Conservation (phyloP, 495 filamentous ascomycete genomes). For the Apiosordaria backusii region DNA sequence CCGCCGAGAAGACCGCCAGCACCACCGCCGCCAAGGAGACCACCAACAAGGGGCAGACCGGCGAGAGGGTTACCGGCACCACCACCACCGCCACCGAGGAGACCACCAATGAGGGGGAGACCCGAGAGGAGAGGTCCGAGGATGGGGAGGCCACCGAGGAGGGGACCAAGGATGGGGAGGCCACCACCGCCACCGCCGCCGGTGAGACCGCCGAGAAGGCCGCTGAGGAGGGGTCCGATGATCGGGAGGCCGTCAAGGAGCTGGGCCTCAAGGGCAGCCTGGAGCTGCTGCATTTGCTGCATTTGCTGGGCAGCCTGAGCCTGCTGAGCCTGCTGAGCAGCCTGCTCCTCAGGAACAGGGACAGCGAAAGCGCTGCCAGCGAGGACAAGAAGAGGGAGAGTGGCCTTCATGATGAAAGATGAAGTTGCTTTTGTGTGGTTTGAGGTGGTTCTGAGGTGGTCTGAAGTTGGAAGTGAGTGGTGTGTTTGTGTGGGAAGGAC, state of each 20-base stretch:
- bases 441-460: neutral
- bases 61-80: neutral
- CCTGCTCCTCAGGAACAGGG: slow-evolving; percentile 13
- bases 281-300: neutral
- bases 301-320: neutral
- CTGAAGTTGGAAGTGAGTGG: neutral
- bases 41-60: neutral
- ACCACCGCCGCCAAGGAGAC: neutral
- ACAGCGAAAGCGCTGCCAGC: slow-evolving; percentile 19
- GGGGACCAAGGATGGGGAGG: neutral
- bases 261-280: neutral
- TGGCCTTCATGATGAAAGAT: slow-evolving; percentile 21
- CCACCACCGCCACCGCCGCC: slow-evolving; percentile 1
- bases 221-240: neutral
- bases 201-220: neutral
- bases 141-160: slow-evolving; percentile 3
- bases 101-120: neutral
- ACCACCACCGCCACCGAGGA: neutral
- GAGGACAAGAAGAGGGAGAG: slow-evolving; percentile 17
- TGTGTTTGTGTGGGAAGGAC: neutral
- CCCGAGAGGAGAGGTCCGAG: neutral
- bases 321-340: slow-evolving; percentile 9
- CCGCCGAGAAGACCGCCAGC: neutral
- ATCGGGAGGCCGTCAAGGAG: neutral
- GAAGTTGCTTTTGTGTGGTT: neutral